phyloP scores from a whole-genome alignment of 306 rosid genomes.

The Gynostemma pentaphyllum region DNA sequence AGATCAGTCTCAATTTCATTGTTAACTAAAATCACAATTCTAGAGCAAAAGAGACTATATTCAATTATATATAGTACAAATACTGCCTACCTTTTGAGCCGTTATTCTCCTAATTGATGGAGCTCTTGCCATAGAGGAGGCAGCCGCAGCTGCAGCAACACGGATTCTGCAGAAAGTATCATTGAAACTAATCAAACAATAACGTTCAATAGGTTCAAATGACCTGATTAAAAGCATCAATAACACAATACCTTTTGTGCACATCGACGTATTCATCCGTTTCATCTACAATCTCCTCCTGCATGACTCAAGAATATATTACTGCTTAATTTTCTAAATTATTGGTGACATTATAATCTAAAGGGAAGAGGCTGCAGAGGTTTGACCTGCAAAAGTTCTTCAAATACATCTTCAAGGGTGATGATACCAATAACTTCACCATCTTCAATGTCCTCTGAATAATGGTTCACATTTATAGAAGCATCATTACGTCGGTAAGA shows the following conservation, averaged over 20 bases:
- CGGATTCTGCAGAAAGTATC: slow-evolving; percentile 53
- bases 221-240: slow-evolving; percentile 3
- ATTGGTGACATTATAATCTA: background rate
- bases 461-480: slow-evolving; percentile 22
- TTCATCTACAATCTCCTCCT: slow-evolving; percentile 99
- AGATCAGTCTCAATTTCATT: background rate
- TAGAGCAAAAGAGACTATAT: background rate
- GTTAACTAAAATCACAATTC: background rate
- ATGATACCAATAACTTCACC: slow-evolving; percentile 94
- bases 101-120: slow-evolving; percentile 70
- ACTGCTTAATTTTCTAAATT: background rate
- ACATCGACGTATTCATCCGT: slow-evolving; percentile 96
- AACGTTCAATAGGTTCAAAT: slow-evolving; percentile 1
- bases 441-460: slow-evolving; percentile 60
- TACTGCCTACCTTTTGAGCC: slow-evolving; percentile 44
- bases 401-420: slow-evolving; percentile 95
- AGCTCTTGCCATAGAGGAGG: slow-evolving; percentile 80
- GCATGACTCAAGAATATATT: slow-evolving; percentile 17
- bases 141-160: slow-evolving; percentile 96
- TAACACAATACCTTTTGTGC: slow-evolving; percentile 59
- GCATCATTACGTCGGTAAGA: slow-evolving; percentile 27
- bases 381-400: slow-evolving; percentile 89
- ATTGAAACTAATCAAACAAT: background rate
- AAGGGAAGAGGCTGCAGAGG: background rate
- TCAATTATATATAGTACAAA: slow-evolving; percentile 15